Evolutionary conservation across 139 green algal species (phyloP).

Genomic region (Astrephomene gubernaculifera): DNA sequence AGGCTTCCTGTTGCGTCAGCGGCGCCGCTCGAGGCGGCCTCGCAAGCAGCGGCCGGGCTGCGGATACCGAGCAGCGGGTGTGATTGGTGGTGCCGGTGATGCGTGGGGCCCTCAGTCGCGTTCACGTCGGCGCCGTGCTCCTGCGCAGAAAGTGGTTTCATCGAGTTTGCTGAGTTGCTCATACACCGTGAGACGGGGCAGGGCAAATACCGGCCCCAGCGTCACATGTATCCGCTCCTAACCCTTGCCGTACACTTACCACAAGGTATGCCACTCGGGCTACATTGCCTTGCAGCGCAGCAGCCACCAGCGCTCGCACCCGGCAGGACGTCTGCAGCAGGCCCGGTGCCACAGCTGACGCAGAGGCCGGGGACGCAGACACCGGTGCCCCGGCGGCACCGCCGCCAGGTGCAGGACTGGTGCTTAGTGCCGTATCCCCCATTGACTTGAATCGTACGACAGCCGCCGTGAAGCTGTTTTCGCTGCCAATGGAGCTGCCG

Average conservation of each 20-base stretch:
- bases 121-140: conserved; percentile 29
- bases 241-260: too few species aligned
- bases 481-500: conserved; percentile 40
- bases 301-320: background rate
- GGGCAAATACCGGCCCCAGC: too few species aligned
- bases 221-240: too few species aligned
- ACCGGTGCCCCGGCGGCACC: background rate
- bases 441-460: background rate
- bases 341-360: background rate
- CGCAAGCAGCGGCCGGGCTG: background rate
- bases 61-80: background rate
- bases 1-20: too few species aligned
- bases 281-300: conserved; percentile 20
- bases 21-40: background rate
- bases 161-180: too few species aligned
- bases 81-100: background rate
- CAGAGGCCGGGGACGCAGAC: too few species aligned
- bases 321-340: background rate
- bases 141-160: too few species aligned
- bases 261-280: conserved; percentile 20
- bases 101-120: background rate
- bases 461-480: conserved; percentile 4
- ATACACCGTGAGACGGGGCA: too few species aligned
- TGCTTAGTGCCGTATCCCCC: background rate
- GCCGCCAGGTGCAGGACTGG: background rate